Evolutionary conservation across 2,329 filamentous ascomycete species (phyloP), one percentile per base, ranked within the genome.

Genomic region (Mycosphaerella arachidis): DNA sequence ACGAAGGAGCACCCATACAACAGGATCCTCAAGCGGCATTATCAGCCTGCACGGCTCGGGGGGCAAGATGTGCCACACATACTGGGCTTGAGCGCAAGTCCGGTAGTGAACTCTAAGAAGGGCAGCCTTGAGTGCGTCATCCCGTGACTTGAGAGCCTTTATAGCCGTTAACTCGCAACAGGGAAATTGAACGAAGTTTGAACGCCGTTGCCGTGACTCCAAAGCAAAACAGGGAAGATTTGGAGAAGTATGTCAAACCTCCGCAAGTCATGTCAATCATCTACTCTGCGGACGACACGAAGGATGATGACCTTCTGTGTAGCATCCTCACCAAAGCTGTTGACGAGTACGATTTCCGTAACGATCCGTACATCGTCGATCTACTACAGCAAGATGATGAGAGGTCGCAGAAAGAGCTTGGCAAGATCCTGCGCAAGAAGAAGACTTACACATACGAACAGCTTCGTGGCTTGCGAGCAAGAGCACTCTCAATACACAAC

Each of bases 31-130:
- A 77, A 75, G 30, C 77, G 85, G 31, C 87, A 89, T 65, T 96
- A 95, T 68, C 83, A 85, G 62, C 76, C 78, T 30, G 59, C 64
- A 13, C 73, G 71, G 18, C 63, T 56, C 0, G 63, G 58, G 1
- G 79, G 78, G 0, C 61, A 72, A 0, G 43, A 62, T 0, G 73
- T 84, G 1, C 92, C 92, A 0, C 78, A 80, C 20, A 87, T 96
- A 30, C 77, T 96, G 5, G 92, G 91, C 0, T 78, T 96, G 27
- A 92, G 88, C 6, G 92, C 92, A 0, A 95, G 89, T 62, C 91
- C 91, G 0, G 82, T 90, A 3, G 85, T 88, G 64, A 84, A 79
- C 57, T 84, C 82, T 1, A 81, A 81, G 16, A 71, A 80, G 1
- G 74, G 77, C 1, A 81, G 81, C 37, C 77, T 93, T 13, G 76